Evolutionary conservation across 2,329 filamentous ascomycete species (phyloP).

Genomic region (Aureobasidium sp.): DNA sequence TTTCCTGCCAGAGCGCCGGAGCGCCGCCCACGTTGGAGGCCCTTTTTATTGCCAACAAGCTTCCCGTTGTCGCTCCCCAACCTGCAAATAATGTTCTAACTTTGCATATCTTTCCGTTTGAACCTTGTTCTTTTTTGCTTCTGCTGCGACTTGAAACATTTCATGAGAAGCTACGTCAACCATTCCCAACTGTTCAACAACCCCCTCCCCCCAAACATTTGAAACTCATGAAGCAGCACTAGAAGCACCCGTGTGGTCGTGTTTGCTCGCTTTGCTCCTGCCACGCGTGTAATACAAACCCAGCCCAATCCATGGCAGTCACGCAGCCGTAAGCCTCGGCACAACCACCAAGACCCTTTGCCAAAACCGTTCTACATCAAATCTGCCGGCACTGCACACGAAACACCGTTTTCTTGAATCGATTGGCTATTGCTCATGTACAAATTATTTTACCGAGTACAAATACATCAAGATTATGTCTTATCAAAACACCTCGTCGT

Average conservation of each 20-base stretch:
- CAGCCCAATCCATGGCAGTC: not conserved
- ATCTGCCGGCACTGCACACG: not conserved
- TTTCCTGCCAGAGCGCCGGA: too few species aligned
- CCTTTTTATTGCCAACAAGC: not conserved
- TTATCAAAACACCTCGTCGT: too few species aligned
- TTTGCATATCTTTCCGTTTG: too few species aligned
- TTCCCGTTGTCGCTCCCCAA: constrained; percentile 1
- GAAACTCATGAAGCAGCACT: not conserved
- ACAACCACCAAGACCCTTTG: not conserved
- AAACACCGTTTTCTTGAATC: not conserved
- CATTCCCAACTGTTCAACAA: not conserved
- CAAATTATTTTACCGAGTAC: not conserved
- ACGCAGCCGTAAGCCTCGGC: constrained; percentile 1
- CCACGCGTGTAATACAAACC: not conserved
- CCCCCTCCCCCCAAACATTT: not conserved
- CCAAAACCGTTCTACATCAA: constrained; percentile 2
- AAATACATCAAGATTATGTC: not conserved
- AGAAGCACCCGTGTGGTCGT: not conserved
- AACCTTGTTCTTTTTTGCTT: not conserved
- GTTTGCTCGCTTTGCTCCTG: not conserved
- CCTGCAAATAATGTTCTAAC: too few species aligned
- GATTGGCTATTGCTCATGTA: not conserved
- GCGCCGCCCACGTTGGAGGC: not conserved
- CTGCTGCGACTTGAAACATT: not conserved
- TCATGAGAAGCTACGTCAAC: not conserved